Conservation (phyloP, 768 basidiomycete species). For the Leccinum rimulosum region DNA sequence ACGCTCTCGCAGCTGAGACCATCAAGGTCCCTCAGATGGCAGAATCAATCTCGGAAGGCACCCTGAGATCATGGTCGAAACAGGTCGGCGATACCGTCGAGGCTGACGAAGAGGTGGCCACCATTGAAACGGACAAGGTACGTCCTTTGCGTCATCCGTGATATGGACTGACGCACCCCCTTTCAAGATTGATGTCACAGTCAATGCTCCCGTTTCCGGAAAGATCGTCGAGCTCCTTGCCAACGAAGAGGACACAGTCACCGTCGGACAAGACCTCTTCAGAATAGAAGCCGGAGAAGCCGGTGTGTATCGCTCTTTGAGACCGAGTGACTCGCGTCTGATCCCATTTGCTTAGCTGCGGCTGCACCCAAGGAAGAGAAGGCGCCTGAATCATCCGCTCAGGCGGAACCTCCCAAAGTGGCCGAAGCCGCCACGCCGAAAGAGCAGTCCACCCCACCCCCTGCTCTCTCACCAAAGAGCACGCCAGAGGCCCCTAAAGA, state of each 20-base stretch:
- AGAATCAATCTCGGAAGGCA: constrained; percentile 97
- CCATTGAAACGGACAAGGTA: constrained; percentile 99
- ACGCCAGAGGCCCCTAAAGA: constrained; percentile 31
- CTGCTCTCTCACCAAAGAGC: constrained; percentile 37
- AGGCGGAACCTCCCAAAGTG: constrained; percentile 28
- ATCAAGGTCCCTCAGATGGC: constrained; percentile 98
- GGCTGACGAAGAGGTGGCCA: constrained; percentile 94
- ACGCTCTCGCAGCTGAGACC: constrained; percentile 61
- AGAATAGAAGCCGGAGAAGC: constrained; percentile 81
- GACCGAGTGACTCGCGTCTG: background rate
- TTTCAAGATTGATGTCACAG: constrained; percentile 89
- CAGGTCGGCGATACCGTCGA: constrained; percentile 88
- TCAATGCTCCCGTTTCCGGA: constrained; percentile 88
- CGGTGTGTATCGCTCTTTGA: constrained; percentile 33
- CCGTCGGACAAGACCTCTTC: constrained; percentile 93
- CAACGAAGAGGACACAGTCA: constrained; percentile 90
- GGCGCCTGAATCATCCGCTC: constrained; percentile 24
- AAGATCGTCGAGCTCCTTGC: constrained; percentile 85
- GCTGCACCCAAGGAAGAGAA: constrained; percentile 29
- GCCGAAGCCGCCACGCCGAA: constrained; percentile 45
- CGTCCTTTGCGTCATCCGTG: background rate
- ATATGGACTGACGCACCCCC: constrained; percentile 3
- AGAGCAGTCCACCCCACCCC: constrained; percentile 46
- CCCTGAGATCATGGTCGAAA: constrained; percentile 92
- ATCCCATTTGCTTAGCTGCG: constrained; percentile 20